Conservation (phyloP, 495 filamentous ascomycete genomes). For the Penicillium mononematosum region DNA sequence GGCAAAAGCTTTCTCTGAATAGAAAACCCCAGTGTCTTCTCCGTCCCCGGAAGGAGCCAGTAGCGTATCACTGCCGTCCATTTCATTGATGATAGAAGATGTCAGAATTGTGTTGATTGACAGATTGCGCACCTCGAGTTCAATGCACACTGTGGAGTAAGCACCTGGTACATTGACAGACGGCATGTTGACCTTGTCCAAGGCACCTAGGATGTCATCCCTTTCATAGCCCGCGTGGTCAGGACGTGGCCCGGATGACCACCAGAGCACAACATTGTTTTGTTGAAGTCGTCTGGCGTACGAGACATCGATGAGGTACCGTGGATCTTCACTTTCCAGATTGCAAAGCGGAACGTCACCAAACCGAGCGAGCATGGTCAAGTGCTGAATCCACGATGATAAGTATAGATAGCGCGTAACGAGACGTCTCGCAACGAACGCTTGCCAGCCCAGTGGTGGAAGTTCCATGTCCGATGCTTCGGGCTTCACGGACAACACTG, state of each 20-base stretch:
- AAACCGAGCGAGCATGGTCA: constrained; percentile 82
- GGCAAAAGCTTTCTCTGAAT: constrained; percentile 89
- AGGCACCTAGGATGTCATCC: constrained; percentile 78
- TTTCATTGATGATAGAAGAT: constrained; percentile 94
- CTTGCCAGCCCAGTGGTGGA: constrained; percentile 91
- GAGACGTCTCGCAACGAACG: constrained; percentile 79
- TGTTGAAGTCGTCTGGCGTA: constrained; percentile 88
- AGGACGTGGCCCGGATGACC: constrained; percentile 79
- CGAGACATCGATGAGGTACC: constrained; percentile 91
- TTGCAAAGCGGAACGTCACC: constrained; percentile 95
- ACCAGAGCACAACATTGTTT: constrained; percentile 97
- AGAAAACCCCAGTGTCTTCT: constrained; percentile 66
- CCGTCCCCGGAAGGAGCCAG: constrained; percentile 61
- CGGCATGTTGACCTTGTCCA: constrained; percentile 94
- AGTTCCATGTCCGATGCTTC: constrained; percentile 83
- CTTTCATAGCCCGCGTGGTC: constrained; percentile 96
- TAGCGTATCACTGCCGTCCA: constrained; percentile 75
- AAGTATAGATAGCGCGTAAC: constrained; percentile 88
- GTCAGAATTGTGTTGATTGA: constrained; percentile 98
- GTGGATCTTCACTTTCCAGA: constrained; percentile 87
- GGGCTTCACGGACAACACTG: constrained; percentile 72
- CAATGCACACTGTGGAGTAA: constrained; percentile 95
- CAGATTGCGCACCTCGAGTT: constrained; percentile 88
- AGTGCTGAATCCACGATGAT: constrained; percentile 86
- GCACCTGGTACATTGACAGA: constrained; percentile 87